Evolutionary conservation across 371 early-diverging fungal genomes (phyloP).

Genomic region (Caulochytrium protostelioides): DNA sequence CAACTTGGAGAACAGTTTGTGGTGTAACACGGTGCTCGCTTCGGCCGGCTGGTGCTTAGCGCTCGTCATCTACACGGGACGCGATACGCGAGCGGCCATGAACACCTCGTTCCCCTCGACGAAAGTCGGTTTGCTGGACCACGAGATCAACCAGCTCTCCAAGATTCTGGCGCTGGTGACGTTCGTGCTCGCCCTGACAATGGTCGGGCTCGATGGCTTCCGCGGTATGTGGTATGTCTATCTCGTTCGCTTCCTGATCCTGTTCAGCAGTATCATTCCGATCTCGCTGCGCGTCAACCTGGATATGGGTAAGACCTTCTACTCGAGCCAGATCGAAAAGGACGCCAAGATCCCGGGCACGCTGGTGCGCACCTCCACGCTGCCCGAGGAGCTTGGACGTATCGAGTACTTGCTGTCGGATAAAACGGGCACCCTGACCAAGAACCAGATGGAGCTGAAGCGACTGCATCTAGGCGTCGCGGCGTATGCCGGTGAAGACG

Average conservation of each 20-base stretch:
- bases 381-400: slow-evolving; percentile 98
- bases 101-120: slow-evolving; percentile 90
- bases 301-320: slow-evolving; percentile 91
- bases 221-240: slow-evolving; percentile 74
- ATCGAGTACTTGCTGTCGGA: slow-evolving; percentile 93
- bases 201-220: slow-evolving; percentile 81
- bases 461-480: slow-evolving; percentile 93
- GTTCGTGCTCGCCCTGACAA: slow-evolving; percentile 49
- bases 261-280: slow-evolving; percentile 96
- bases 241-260: slow-evolving; percentile 81
- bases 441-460: slow-evolving; percentile 97
- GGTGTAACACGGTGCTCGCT: slow-evolving; percentile 96
- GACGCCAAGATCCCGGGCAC: slow-evolving; percentile 65
- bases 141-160: slow-evolving; percentile 78
- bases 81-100: slow-evolving; percentile 91
- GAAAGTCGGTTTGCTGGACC: slow-evolving; percentile 88
- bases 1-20: slow-evolving; percentile 82
- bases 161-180: slow-evolving; percentile 79
- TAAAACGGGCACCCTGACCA: slow-evolving; percentile 99
- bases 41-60: slow-evolving; percentile 82
- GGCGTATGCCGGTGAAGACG: slow-evolving; percentile 76
- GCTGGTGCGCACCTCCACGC: slow-evolving; percentile 77
- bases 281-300: slow-evolving; percentile 92
- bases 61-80: slow-evolving; percentile 91
- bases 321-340: slow-evolving; percentile 59